phyloP scores from a whole-genome alignment of 129 eudicot species.

The Flaveria ramosissima region DNA sequence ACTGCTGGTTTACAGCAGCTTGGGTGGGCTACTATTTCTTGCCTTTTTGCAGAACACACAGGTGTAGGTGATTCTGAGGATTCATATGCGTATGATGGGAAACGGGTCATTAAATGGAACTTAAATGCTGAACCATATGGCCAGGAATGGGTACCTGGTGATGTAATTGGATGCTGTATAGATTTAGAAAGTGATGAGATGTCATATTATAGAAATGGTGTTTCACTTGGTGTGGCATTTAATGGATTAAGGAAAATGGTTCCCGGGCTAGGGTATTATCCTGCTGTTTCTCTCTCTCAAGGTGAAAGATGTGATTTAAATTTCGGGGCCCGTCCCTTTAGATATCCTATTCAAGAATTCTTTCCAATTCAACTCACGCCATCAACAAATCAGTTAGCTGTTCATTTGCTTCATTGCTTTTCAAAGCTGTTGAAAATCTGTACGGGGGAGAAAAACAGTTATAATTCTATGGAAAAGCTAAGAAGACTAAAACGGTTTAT shows the following conservation, averaged over 20 bases:
- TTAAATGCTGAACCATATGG: constrained; percentile 73
- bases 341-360: constrained; percentile 71
- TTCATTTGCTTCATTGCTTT: constrained; percentile 66
- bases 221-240: constrained; percentile 90
- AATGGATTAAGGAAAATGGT: constrained; percentile 83
- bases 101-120: constrained; percentile 89
- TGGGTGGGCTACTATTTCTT: constrained; percentile 90
- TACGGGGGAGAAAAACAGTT: constrained; percentile 56
- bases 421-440: constrained; percentile 69
- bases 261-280: constrained; percentile 92
- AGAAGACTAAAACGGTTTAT: constrained; percentile 80
- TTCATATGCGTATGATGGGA: constrained; percentile 95
- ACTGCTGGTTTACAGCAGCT: constrained; percentile 91
- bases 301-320: constrained; percentile 90
- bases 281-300: constrained; percentile 93
- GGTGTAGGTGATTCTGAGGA: constrained; percentile 99
- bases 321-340: constrained; percentile 85
- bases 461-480: constrained; percentile 57
- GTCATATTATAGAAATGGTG: constrained; percentile 77
- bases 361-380: constrained; percentile 85
- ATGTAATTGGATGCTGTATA: constrained; percentile 96
- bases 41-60: constrained; percentile 77
- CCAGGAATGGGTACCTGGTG: constrained; percentile 95
- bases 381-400: constrained; percentile 41
- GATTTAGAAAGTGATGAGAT: constrained; percentile 79